These are phyloP conservation scores for Favolaschia claudopus DNA, from an alignment of 768 basidiomycete genomes.

Conservation along the genomic window DNA sequence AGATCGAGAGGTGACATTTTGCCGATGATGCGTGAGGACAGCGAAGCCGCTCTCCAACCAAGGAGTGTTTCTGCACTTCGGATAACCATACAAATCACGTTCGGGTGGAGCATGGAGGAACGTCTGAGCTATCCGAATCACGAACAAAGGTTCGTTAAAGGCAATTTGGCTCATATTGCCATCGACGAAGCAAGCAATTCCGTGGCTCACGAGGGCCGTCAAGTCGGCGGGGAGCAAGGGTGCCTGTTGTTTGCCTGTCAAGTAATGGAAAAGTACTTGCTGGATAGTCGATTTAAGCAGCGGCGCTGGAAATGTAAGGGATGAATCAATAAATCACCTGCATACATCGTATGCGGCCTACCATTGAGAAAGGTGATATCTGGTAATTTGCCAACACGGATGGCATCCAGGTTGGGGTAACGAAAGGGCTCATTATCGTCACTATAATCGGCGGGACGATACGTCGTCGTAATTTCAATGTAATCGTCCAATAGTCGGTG, in stretches of 20 bases:
- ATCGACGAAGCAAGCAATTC: background rate
- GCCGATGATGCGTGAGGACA: background rate
- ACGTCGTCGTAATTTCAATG: too few relatives aligned
- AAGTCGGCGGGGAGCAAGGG: background rate
- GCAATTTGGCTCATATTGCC: background rate
- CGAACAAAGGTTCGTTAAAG: constrained; percentile 6
- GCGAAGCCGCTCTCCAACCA: background rate
- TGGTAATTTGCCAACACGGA: too few relatives aligned
- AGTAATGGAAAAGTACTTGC: background rate
- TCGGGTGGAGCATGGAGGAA: background rate
- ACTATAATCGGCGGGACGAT: too few relatives aligned
- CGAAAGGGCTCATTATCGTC: too few relatives aligned
- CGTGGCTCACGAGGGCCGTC: background rate
- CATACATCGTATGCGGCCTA: too few relatives aligned
- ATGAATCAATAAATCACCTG: too few relatives aligned
- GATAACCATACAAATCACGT: too few relatives aligned
- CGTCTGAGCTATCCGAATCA: background rate
- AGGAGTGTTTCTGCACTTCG: too few relatives aligned
- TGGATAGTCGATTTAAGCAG: background rate
- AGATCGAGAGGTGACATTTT: background rate
- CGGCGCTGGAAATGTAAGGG: too few relatives aligned
- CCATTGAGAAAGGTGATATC: too few relatives aligned
- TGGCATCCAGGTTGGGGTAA: too few relatives aligned
- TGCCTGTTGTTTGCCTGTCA: background rate
- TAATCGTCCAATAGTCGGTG: too few relatives aligned